These are phyloP conservation scores for Pugionium dolabratum DNA, from an alignment of 345 rosid genomes.

Conservation along the genomic window DNA sequence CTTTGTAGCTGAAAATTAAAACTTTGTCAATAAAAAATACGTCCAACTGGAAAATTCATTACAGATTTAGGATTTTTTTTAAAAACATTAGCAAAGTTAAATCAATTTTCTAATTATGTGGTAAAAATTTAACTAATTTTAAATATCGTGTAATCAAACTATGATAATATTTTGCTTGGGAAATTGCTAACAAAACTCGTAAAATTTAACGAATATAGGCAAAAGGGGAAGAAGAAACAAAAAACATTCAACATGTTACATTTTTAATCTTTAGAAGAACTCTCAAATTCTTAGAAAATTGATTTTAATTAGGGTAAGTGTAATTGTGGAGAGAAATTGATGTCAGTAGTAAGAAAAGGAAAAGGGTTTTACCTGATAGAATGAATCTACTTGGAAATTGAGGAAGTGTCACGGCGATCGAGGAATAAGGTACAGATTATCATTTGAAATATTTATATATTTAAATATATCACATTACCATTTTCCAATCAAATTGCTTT, in stretches of 20 bases:
- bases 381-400: slow-evolving; percentile 42
- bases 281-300: background rate
- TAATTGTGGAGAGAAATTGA: slow-evolving; percentile 25
- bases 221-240: background rate
- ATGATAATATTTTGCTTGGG: too few species aligned
- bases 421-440: slow-evolving; percentile 27
- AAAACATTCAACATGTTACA: too few species aligned
- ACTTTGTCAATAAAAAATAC: too few species aligned
- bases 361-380: slow-evolving; percentile 31
- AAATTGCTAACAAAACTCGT: background rate
- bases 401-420: slow-evolving; percentile 29
- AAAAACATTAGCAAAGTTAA: too few species aligned
- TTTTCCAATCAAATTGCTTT: too few species aligned
- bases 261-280: background rate
- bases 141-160: too few species aligned
- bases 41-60: too few species aligned
- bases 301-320: slow-evolving; percentile 15
- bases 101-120: too few species aligned
- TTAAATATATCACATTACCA: too few species aligned
- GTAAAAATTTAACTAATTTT: too few species aligned
- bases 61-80: too few species aligned
- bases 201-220: background rate
- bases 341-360: slow-evolving; percentile 29
- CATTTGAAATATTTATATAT: slow-evolving; percentile 8
- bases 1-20: too few species aligned